These are phyloP conservation scores for Fusarium luffae DNA, from an alignment of 2,329 filamentous ascomycete genomes.

Conservation along the genomic window DNA sequence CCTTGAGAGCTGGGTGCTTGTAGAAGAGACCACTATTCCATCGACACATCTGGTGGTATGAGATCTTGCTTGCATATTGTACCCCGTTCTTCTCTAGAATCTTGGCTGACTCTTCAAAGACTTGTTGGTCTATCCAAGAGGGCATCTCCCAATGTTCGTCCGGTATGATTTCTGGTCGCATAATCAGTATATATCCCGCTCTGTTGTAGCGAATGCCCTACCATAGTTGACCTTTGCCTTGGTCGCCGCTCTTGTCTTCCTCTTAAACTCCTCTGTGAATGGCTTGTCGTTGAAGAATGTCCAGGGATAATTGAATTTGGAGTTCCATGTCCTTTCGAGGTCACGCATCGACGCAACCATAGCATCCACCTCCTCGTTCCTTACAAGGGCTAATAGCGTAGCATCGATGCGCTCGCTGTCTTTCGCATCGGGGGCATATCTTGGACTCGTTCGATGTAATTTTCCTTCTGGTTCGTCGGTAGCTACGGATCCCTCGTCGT, in stretches of 20 bases:
- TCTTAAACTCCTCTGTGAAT: conserved; percentile 94
- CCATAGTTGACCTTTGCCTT: conserved; percentile 90
- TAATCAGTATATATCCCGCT: conserved; percentile 1
- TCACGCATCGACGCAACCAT: conserved; percentile 91
- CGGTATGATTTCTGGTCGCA: conserved; percentile 79
- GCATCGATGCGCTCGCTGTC: conserved; percentile 90
- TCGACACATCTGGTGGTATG: conserved; percentile 98
- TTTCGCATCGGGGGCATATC: conserved; percentile 80
- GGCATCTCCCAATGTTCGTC: conserved; percentile 94
- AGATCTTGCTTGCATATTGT: conserved; percentile 88
- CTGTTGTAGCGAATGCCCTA: conserved; percentile 53
- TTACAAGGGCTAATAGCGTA: conserved; percentile 89
- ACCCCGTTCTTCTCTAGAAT: conserved; percentile 86
- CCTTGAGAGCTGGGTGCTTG: conserved; percentile 86
- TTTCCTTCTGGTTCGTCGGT: conserved; percentile 85
- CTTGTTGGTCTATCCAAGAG: conserved; percentile 88
- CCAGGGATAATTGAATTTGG: conserved; percentile 99
- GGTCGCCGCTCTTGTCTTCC: conserved; percentile 79
- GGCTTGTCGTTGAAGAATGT: conserved; percentile 98
- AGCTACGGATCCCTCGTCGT: conserved; percentile 60
- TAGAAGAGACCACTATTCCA: conserved; percentile 99
- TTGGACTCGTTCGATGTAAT: conserved; percentile 77
- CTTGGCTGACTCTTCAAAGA: conserved; percentile 86
- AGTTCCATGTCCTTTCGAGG: conserved; percentile 94
- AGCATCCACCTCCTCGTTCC: conserved; percentile 87